Evolutionary conservation across 2,329 filamentous ascomycete genomes (phyloP), one percentile per base, ranked within the genome.

Genomic region (Stachybotrys chartarum): DNA sequence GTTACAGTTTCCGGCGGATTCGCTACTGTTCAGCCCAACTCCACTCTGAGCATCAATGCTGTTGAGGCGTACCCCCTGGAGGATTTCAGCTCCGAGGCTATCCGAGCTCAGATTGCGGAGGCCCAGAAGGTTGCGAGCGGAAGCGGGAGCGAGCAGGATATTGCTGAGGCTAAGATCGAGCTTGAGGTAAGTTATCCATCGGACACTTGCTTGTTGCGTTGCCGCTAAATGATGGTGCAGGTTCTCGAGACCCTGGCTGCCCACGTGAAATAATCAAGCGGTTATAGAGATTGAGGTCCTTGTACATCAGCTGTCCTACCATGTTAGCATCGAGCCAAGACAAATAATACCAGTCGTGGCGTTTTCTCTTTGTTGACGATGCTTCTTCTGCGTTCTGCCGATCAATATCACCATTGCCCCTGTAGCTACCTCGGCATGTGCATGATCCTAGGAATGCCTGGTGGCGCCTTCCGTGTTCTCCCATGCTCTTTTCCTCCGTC

Each of bases 81-180:
- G 77, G 91, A 97, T 71, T 99, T 99, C 83, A 96, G 90, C 82
- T 79, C 85, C 64, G 94, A 97, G 60, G 86, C 90, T 63, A 90
- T 99, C 74, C 85, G 84, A 71, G 84, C 87, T 70, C 93, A 97
- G 81, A 91, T 97, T 68, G 78, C 90, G 59, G 94, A 99, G 81
- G 91, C 92, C 63, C 90, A 96, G 79, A 97, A 97, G 86, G 87
- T 97, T 71, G 91, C 87, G 67, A 85, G 78, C 73, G 94, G 94
- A 70, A 85, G 81, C 71, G 94, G 93, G 70, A 97, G 91, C 75
- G 94, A 97, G 84, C 87, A 91, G 78, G 94, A 97, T 71, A 90
- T 97, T 77, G 93, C 93, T 62, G 94, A 99, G 85, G 94, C 94
- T 64, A 97, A 97, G 85, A 93, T 99, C 73, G 93, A 97, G 83